Evolutionary conservation across 2,329 filamentous ascomycete genomes (phyloP), one percentile per base, ranked within the genome.

Genomic region (Ambrosiella beaveri): DNA sequence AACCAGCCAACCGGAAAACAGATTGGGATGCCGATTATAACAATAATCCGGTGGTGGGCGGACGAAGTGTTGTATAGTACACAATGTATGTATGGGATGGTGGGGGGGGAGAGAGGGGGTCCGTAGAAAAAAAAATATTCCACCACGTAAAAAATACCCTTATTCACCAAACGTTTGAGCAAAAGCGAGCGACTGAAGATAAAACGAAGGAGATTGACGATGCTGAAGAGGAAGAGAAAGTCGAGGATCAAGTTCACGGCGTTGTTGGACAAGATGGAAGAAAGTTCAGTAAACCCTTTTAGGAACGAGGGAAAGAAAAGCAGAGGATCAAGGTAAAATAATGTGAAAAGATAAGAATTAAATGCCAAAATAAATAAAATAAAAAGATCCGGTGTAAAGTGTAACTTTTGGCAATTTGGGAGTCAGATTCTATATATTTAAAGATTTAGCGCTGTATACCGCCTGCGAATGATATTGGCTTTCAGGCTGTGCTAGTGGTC

Each of bases 131-230:
- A 36, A 37, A 35, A 38, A 38, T 39, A 39, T 2, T 37, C n/a
- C 35, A 54, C 19, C 19, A n/a, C 27, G 13, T 4, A 13, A n/a
- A 13, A 39, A 62, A 73, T 71, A 68, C 71, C 61, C 70, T 71
- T 63, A 74, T 71, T 64, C 44, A 47, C 15, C 5, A 47, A 65
- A 70, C 50, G 66, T 70, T 55, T 73, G 70, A 60, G 65, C 73
- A 37, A 66, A 47, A 56, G 35, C 51, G 19, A 56, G 15, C 36
- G 35, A 27, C 17, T 17, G 40, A 36, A 35, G 40, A 47, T 12
- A 56, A 49, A 45, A 55, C 44, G 15, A 56, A 47, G 40, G 54
- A 40, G 54, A 52, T n/a, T 49, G 49, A 52, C 38, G 45, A 41
- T 41, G 15, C 27, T 36, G 37, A 15, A 41, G 39, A 54, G 57